Evolutionary conservation across 352 stramenopile species (phyloP).

Genomic region (Achlya hypogyna): DNA sequence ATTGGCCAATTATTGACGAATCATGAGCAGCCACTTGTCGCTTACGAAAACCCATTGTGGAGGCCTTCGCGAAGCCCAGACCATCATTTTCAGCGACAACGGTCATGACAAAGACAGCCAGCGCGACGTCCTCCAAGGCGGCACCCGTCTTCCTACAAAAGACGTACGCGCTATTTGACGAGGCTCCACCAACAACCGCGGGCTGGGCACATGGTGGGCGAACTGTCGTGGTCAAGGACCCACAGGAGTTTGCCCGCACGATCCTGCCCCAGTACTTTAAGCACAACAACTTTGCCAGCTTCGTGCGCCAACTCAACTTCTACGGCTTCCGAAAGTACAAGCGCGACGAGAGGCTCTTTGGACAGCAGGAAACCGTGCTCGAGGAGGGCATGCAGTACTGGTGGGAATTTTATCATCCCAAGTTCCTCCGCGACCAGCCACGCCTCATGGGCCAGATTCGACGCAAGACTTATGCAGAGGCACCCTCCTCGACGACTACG

Average conservation of each 20-base stretch:
- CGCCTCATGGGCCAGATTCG: slow-evolving; percentile 22
- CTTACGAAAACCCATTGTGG: too few relatives aligned
- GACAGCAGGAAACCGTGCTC: slow-evolving; percentile 29
- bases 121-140: not conserved
- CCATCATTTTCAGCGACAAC: not conserved
- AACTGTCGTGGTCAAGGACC: slow-evolving; percentile 23
- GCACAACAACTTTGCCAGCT: slow-evolving; percentile 23
- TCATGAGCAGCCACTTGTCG: too few relatives aligned
- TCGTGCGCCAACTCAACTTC: slow-evolving; percentile 31
- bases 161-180: slow-evolving; percentile 13
- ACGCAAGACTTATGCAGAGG: slow-evolving; percentile 23
- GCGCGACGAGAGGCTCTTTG: slow-evolving; percentile 27
- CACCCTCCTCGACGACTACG: not conserved
- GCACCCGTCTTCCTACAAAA: slow-evolving; percentile 20
- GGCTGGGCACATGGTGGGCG: slow-evolving; percentile 23
- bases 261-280: slow-evolving; percentile 28
- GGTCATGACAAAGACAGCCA: not conserved
- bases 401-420: slow-evolving; percentile 78
- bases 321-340: slow-evolving; percentile 28
- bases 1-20: too few relatives aligned
- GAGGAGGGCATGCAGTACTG: slow-evolving; percentile 77
- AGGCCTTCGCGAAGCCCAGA: not conserved
- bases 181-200: slow-evolving; percentile 7
- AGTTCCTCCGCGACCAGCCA: slow-evolving; percentile 23
- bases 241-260: slow-evolving; percentile 21